Conservation (phyloP, 2,329 filamentous ascomycete species). For the Aspergillus versicolor region DNA sequence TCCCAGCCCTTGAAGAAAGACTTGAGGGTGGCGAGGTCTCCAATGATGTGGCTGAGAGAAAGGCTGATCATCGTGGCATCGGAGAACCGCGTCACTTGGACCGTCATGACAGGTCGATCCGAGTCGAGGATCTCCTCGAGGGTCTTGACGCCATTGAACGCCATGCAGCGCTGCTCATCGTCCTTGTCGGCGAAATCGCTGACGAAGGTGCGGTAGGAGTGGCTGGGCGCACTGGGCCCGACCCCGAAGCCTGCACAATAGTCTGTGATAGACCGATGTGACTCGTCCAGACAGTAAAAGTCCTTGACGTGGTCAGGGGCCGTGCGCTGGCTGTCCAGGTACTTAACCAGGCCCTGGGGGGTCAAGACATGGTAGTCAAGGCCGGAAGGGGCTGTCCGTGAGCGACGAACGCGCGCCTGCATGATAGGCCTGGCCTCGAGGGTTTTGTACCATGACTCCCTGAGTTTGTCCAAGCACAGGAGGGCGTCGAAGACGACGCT, state of each 20-base stretch:
- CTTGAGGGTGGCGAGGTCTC: background rate
- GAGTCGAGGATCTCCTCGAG: background rate
- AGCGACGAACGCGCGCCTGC: background rate
- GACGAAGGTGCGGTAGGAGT: background rate
- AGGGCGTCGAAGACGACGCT: background rate
- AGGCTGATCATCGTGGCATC: background rate
- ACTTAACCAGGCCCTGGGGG: background rate
- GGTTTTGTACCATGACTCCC: background rate
- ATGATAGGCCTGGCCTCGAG: background rate
- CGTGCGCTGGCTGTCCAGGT: background rate
- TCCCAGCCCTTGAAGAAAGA: background rate
- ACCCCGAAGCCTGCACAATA: background rate
- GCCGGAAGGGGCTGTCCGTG: background rate
- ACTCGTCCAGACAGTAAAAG: background rate
- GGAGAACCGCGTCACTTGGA: background rate
- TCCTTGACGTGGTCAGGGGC: background rate
- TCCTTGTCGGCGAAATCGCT: background rate
- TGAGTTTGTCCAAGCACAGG: background rate
- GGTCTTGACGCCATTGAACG: background rate
- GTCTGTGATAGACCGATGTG: background rate
- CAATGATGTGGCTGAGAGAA: background rate
- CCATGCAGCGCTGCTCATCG: background rate
- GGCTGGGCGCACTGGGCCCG: background rate
- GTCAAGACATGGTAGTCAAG: background rate
- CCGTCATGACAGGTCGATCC: background rate